phyloP scores from a whole-genome alignment of 768 basidiomycete species.

The Boletellus ananiceps region DNA sequence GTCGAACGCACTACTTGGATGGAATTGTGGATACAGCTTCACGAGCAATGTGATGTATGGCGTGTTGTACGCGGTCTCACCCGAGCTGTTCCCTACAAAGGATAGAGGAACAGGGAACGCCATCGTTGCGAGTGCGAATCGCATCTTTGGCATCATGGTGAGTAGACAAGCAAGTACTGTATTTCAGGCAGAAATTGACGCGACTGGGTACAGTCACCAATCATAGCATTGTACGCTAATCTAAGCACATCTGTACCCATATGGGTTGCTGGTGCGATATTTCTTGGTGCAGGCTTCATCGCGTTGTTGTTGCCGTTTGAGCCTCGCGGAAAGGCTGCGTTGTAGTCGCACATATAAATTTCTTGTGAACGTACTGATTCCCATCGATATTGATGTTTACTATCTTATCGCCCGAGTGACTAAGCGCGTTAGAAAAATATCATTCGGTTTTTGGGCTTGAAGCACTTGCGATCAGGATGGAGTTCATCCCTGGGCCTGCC shows the following conservation, averaged over 20 bases:
- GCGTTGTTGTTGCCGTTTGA: conserved; percentile 53
- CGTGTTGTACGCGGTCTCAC: conserved; percentile 39
- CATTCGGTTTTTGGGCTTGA: no score
- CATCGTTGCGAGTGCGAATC: conserved; percentile 47
- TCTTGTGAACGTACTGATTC: neutral
- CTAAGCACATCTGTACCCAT: conserved; percentile 49
- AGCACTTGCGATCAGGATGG: conserved; percentile 44
- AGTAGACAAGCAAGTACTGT: conserved; percentile 10
- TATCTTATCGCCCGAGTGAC: conserved; percentile 19
- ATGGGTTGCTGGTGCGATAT: conserved; percentile 50
- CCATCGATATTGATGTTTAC: neutral
- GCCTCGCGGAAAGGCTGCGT: conserved; percentile 50
- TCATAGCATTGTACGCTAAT: conserved; percentile 48
- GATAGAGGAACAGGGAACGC: conserved; percentile 55
- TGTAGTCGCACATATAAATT: conserved; percentile 25
- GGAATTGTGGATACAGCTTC: conserved; percentile 58
- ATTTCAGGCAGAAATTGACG: neutral
- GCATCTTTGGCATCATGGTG: conserved; percentile 58
- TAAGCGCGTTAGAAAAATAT: conserved; percentile 5
- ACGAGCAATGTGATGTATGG: conserved; percentile 56
- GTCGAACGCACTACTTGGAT: conserved; percentile 48
- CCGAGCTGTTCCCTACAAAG: conserved; percentile 52
- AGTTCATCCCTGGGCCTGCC: conserved; percentile 69
- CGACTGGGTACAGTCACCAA: conserved; percentile 35
- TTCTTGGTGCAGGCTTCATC: conserved; percentile 45